A percentile compares a stretch with the other conserved stretches of the same genome.
phyloP scores from a whole-genome alignment of 345 rosid species.

The Rhodamnia rubescens region DNA sequence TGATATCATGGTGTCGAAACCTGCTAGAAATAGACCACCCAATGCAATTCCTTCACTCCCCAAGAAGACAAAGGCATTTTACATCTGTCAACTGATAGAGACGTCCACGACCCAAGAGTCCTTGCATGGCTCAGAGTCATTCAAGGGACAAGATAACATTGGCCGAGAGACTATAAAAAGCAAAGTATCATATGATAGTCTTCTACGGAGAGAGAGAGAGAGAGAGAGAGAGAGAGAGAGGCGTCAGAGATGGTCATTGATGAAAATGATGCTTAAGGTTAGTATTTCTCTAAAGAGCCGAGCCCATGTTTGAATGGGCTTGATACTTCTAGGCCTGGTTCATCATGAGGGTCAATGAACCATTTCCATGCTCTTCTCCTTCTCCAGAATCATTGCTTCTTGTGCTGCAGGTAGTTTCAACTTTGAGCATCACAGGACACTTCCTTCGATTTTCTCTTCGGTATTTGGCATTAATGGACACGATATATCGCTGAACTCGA shows the following conservation, averaged over 20 bases:
- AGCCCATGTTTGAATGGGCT: not conserved
- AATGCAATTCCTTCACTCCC: not conserved
- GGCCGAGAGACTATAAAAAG: not conserved
- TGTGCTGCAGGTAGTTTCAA: not conserved
- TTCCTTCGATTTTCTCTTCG: not conserved
- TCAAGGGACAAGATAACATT: not conserved
- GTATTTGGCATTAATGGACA: not conserved
- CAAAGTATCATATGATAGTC: not conserved
- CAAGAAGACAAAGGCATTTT: not conserved
- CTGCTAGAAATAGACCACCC: not conserved
- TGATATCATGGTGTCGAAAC: not conserved
- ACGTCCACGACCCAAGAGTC: not conserved
- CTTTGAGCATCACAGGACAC: not conserved
- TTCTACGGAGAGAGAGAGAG: not conserved
- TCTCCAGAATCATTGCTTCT: not conserved
- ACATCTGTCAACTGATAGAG: not conserved
- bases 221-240: not conserved
- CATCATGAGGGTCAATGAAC: not conserved
- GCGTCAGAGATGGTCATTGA: not conserved
- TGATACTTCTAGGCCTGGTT: not conserved
- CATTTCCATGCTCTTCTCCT: not conserved
- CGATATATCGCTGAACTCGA: not conserved
- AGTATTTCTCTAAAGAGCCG: not conserved
- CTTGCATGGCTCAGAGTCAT: not conserved
- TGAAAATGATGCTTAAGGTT: not conserved